Conservation (phyloP, 805 yeast species). For the Ogataea salicorniae region DNA sequence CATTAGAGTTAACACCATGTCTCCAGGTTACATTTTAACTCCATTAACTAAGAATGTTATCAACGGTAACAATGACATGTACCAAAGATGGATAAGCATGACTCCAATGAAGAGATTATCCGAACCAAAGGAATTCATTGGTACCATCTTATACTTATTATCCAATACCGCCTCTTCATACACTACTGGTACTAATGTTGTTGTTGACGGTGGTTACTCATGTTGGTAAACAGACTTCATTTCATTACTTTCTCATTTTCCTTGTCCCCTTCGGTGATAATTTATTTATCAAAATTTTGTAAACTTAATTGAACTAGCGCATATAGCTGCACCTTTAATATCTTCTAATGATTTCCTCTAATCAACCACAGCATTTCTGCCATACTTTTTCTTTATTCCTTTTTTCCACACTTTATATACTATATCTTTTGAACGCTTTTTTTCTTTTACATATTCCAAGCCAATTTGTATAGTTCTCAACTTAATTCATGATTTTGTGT, state of each 20-base stretch:
- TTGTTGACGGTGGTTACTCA: conserved; percentile 84
- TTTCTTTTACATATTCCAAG: no score
- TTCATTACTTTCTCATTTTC: no score
- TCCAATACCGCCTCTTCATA: conserved; percentile 66
- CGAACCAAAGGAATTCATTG: conserved; percentile 77
- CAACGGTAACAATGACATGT: conserved; percentile 52
- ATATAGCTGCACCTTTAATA: no score
- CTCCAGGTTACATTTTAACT: conserved; percentile 78
- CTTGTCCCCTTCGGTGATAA: not conserved
- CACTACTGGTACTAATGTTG: conserved; percentile 79
- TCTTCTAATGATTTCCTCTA: no score
- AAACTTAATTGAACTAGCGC: not conserved
- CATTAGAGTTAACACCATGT: conserved; percentile 70
- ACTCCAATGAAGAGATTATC: conserved; percentile 82
- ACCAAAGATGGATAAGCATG: conserved; percentile 65
- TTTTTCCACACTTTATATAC: no score
- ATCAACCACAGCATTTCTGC: no score
- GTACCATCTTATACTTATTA: conserved; percentile 69
- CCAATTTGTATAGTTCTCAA: no score
- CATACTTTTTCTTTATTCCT: no score
- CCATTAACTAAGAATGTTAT: conserved; percentile 72
- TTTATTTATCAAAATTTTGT: not conserved
- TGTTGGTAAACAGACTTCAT: conserved; percentile 49
- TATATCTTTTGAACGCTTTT: no score
- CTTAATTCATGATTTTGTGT: no score